Percentiles rank a stretch among this genome's conserved stretches.
Conservation (phyloP, 345 rosid genomes). For the Salix viminalis region DNA sequence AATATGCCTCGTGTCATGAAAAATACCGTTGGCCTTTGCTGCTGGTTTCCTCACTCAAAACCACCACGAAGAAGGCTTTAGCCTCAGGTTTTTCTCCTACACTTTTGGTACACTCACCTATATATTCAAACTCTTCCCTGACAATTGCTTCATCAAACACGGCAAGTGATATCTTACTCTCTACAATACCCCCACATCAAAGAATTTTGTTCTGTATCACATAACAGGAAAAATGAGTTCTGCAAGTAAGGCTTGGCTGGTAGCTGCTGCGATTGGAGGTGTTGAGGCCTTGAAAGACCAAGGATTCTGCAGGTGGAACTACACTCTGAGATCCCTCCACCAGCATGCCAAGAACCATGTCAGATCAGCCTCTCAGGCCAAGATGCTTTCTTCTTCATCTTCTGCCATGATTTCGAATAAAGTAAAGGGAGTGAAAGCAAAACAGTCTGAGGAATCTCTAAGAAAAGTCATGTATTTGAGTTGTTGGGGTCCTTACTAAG, state of each 20-base stretch:
- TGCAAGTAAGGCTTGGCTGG: conserved; percentile 34
- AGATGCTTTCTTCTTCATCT: conserved; percentile 12
- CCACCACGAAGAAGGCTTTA: too few relatives aligned
- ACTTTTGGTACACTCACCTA: too few relatives aligned
- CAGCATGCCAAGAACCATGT: conserved; percentile 23
- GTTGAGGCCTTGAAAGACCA: conserved; percentile 42
- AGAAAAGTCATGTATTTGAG: conserved; percentile 18
- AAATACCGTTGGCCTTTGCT: not conserved
- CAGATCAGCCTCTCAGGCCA: conserved; percentile 9
- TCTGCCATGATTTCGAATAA: conserved; percentile 2
- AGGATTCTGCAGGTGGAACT: conserved; percentile 40
- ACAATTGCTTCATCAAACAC: too few relatives aligned
- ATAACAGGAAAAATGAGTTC: conserved; percentile 16
- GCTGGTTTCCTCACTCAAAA: not conserved
- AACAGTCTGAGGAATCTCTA: conserved; percentile 14
- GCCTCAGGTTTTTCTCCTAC: too few relatives aligned
- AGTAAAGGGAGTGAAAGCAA: conserved; percentile 6
- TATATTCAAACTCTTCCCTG: too few relatives aligned
- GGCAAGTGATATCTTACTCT: too few relatives aligned
- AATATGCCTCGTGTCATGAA: not conserved
- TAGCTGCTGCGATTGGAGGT: conserved; percentile 31
- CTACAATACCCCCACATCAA: not conserved
- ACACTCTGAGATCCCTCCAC: conserved; percentile 7
- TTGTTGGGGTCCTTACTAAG: conserved; percentile 20
- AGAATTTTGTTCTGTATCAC: not conserved